These are phyloP conservation scores for Candida tibetensis DNA, from an alignment of 805 yeast genomes.

Conservation along the genomic window DNA sequence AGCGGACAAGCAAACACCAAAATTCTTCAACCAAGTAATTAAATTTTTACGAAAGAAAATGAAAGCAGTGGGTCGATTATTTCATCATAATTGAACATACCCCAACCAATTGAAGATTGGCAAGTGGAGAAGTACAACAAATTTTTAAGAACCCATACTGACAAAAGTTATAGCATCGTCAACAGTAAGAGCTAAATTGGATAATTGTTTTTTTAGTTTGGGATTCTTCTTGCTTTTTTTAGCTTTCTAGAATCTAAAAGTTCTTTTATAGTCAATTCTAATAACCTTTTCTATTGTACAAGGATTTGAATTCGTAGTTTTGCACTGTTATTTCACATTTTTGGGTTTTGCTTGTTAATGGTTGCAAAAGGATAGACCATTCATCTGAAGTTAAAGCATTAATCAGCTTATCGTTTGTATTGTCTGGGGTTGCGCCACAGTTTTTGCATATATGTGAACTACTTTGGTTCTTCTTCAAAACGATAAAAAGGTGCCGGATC, in stretches of 20 bases:
- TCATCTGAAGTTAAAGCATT: slow-evolving; percentile 13
- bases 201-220: too few relatives aligned
- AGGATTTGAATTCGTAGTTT: slow-evolving; percentile 12
- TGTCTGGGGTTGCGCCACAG: slow-evolving; percentile 26
- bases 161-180: too few relatives aligned
- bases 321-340: slow-evolving; percentile 14
- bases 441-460: slow-evolving; percentile 28
- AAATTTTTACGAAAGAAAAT: background rate
- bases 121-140: too few relatives aligned
- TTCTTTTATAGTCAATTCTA: too few relatives aligned
- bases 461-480: slow-evolving; percentile 21
- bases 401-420: slow-evolving; percentile 6
- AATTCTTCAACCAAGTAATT: background rate
- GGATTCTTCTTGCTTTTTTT: too few relatives aligned
- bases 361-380: slow-evolving; percentile 18
- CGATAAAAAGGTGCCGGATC: slow-evolving; percentile 22
- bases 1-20: background rate
- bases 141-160: too few relatives aligned
- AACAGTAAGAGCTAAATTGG: too few relatives aligned
- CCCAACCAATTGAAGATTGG: too few relatives aligned
- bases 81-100: background rate
- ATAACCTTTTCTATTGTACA: slow-evolving; percentile 6
- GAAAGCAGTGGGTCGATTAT: background rate
- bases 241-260: too few relatives aligned
- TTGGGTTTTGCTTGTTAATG: slow-evolving; percentile 11